Evolutionary conservation across 257 asterid genomes (phyloP).

Genomic region (Avicennia marina): DNA sequence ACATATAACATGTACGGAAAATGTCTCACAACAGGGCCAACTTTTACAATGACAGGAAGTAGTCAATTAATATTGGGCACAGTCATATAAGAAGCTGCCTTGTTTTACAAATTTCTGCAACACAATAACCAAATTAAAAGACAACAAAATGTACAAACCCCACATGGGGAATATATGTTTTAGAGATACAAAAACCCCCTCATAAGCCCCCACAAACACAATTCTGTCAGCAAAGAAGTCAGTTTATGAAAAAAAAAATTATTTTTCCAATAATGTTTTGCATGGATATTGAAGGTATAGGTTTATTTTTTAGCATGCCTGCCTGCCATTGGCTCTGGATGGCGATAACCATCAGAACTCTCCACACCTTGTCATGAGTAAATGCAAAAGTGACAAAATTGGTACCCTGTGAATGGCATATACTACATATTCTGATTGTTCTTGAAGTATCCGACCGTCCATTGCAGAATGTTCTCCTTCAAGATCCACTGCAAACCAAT

Average conservation of each 20-base stretch:
- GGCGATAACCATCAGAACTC: slow-evolving; percentile 16
- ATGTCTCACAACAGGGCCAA: slow-evolving; percentile 9
- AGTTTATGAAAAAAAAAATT: too few relatives aligned
- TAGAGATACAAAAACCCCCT: slow-evolving; percentile 7
- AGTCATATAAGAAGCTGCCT: slow-evolving; percentile 1
- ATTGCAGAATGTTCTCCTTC: slow-evolving; percentile 99
- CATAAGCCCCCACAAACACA: slow-evolving; percentile 16
- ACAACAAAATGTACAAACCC: slow-evolving; percentile 6
- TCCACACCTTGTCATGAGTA: slow-evolving; percentile 20
- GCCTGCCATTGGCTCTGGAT: neutral
- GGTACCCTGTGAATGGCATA: slow-evolving; percentile 97
- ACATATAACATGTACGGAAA: neutral
- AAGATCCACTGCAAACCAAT: slow-evolving; percentile 98
- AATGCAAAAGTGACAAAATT: slow-evolving; percentile 34
- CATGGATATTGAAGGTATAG: neutral
- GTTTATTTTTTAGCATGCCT: neutral
- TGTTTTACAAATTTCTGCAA: neutral
- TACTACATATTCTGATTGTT: slow-evolving; percentile 91
- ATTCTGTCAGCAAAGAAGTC: slow-evolving; percentile 1
- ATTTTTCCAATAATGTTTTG: too few relatives aligned
- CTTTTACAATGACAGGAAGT: neutral
- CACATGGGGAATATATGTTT: neutral
- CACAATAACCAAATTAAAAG: slow-evolving; percentile 8
- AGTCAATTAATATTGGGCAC: slow-evolving; percentile 5
- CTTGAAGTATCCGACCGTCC: slow-evolving; percentile 98